These are phyloP conservation scores for Waitea zeae DNA, from an alignment of 1,284 basidiomycete genomes.

Conservation along the genomic window DNA sequence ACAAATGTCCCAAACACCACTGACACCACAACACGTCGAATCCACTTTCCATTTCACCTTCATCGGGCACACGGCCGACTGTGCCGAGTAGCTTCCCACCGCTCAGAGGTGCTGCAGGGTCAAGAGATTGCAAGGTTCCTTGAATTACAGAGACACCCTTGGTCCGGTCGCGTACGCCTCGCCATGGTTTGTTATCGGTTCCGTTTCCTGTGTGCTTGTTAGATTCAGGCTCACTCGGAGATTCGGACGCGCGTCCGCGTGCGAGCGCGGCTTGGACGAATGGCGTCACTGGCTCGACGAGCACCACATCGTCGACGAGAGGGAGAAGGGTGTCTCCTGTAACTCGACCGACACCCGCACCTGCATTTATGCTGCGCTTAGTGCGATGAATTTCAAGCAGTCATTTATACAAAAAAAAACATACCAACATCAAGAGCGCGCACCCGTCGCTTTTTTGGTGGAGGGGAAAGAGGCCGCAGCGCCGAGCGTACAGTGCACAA, in stretches of 20 bases:
- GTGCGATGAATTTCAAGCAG: too few relatives aligned
- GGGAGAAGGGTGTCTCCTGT: conserved; percentile 74
- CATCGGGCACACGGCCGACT: conserved; percentile 41
- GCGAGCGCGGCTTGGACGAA: conserved; percentile 61
- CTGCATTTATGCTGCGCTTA: too few relatives aligned
- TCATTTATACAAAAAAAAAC: too few relatives aligned
- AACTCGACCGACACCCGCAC: conserved; percentile 83
- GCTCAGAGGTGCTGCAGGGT: conserved; percentile 33
- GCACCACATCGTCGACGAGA: conserved; percentile 69
- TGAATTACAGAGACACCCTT: conserved; percentile 75
- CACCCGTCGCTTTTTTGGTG: conserved; percentile 20
- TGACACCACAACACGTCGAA: conserved; percentile 88
- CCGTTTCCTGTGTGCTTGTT: not conserved
- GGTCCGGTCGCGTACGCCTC: conserved; percentile 38
- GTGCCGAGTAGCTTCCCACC: conserved; percentile 17
- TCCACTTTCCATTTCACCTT: conserved; percentile 27
- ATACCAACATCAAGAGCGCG: conserved; percentile 83
- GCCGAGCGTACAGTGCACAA: conserved; percentile 64
- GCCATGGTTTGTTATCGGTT: conserved; percentile 34
- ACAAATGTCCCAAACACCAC: conserved; percentile 87
- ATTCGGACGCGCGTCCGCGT: conserved; percentile 23
- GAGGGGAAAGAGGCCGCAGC: conserved; percentile 18
- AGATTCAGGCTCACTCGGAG: not conserved
- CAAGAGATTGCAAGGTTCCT: conserved; percentile 62
- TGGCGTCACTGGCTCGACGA: conserved; percentile 71